Evolutionary conservation across 1,284 basidiomycete genomes (phyloP).

Genomic region (Microbotryum violaceum): DNA sequence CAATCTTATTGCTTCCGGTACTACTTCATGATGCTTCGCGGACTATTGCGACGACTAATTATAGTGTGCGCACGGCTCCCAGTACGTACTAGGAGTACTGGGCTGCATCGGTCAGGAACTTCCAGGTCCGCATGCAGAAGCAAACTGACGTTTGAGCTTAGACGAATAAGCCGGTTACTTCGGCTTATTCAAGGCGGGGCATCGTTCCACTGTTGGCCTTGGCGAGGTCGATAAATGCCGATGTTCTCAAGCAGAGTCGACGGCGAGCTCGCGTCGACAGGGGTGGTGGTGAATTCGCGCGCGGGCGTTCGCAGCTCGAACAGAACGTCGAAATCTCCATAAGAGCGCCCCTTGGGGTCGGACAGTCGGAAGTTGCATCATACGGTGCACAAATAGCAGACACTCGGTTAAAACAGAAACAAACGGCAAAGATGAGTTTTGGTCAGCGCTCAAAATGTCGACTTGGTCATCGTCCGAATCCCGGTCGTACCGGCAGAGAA

Average conservation of each 20-base stretch:
- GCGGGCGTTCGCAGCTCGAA: slow-evolving; percentile 33
- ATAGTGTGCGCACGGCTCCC: no score
- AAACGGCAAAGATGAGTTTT: background rate
- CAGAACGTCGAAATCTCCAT: slow-evolving; percentile 27
- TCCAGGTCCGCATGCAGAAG: no score
- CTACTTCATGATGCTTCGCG: no score
- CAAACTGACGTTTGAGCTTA: no score
- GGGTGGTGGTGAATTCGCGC: slow-evolving; percentile 33
- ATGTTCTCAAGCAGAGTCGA: background rate
- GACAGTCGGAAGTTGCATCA: slow-evolving; percentile 41
- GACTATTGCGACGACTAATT: no score
- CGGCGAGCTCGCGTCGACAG: slow-evolving; percentile 20
- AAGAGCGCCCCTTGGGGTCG: slow-evolving; percentile 41
- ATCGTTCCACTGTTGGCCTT: slow-evolving; percentile 4
- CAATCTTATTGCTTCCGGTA: no score
- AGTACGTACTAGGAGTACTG: no score
- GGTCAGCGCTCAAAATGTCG: no score
- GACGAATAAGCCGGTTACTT: no score
- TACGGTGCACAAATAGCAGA: slow-evolving; percentile 35
- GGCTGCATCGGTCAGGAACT: no score
- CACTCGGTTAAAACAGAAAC: background rate
- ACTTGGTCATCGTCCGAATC: no score
- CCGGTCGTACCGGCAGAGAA: slow-evolving; percentile 40
- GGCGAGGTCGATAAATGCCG: background rate
- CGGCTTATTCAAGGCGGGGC: no score